These are phyloP conservation scores for Adansonia gregorii DNA, from an alignment of 441 rosid genomes.

Conservation along the genomic window DNA sequence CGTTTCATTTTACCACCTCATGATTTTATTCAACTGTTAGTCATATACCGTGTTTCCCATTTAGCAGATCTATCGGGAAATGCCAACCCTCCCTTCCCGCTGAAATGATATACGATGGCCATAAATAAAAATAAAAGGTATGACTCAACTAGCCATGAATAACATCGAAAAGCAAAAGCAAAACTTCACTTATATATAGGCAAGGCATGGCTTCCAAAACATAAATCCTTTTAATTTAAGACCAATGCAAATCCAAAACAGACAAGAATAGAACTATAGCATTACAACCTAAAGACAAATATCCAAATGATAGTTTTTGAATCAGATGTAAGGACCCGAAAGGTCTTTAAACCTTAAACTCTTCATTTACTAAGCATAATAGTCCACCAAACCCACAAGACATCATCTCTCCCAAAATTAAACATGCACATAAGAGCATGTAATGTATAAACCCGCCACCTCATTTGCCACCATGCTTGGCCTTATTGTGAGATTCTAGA, in stretches of 20 bases:
- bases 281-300: neutral
- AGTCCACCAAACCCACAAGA: slow-evolving; percentile 3
- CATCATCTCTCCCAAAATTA: slow-evolving; percentile 22
- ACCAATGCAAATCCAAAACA: neutral
- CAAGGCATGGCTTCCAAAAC: neutral
- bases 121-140: no score
- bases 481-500: slow-evolving; percentile 61
- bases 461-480: slow-evolving; percentile 70
- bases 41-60: no score
- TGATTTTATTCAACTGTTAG: no score
- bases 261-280: neutral
- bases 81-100: no score
- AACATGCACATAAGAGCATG: slow-evolving; percentile 26
- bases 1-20: no score
- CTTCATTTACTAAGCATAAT: neutral
- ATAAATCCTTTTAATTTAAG: neutral
- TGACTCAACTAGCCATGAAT: no score
- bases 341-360: neutral
- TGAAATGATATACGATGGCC: no score
- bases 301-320: neutral
- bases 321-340: neutral
- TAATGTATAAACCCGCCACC: slow-evolving; percentile 8
- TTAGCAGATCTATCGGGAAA: no score
- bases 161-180: no score
- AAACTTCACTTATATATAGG: neutral